phyloP scores from a whole-genome alignment of 352 stramenopile genomes.

The Peronospora farinosa region DNA sequence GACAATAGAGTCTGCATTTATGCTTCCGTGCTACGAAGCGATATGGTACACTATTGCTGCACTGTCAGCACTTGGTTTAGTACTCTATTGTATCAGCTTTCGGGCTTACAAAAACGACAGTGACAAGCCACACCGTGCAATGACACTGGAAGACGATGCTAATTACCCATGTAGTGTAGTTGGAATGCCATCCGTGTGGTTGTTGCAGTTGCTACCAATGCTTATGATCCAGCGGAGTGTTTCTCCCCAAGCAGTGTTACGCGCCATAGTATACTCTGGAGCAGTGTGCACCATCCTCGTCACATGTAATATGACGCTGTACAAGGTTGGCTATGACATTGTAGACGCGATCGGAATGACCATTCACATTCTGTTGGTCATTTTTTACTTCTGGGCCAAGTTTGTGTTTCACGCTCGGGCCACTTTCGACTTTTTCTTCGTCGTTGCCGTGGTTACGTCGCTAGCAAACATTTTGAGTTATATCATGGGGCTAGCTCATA shows the following conservation, averaged over 20 bases:
- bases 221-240: constrained; percentile 84
- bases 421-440: constrained; percentile 83
- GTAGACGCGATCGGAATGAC: constrained; percentile 48
- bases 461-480: constrained; percentile 43
- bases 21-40: constrained; percentile 81
- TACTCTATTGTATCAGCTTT: constrained; percentile 53
- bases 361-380: constrained; percentile 47
- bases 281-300: constrained; percentile 48
- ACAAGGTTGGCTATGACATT: constrained; percentile 37
- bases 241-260: constrained; percentile 63
- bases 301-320: constrained; percentile 56
- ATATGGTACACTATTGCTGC: constrained; percentile 80
- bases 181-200: constrained; percentile 59
- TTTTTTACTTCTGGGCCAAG: constrained; percentile 79
- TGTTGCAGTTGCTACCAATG: constrained; percentile 72
- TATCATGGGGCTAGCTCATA: constrained; percentile 36
- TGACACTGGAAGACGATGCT: constrained; percentile 14
- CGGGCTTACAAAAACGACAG: constrained; percentile 24
- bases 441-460: constrained; percentile 44
- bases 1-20: constrained; percentile 63
- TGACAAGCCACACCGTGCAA: constrained; percentile 11
- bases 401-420: constrained; percentile 66
- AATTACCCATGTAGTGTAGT: constrained; percentile 56
- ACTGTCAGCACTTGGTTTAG: constrained; percentile 43
- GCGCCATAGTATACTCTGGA: constrained; percentile 66